phyloP scores from a whole-genome alignment of 768 basidiomycete genomes.

The Rossbeevera mucosa region DNA sequence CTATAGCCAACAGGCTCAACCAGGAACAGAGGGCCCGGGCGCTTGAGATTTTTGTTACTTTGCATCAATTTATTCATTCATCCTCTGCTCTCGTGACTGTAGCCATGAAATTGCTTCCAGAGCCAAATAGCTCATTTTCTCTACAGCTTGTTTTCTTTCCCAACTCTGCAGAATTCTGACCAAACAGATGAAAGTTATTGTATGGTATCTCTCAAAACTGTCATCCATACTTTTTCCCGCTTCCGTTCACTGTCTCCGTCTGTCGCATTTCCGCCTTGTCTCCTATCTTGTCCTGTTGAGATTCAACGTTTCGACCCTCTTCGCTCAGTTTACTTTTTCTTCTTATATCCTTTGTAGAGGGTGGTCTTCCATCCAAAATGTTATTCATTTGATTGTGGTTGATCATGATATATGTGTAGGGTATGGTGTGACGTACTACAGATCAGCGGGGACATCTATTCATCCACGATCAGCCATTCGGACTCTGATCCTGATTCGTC shows the following conservation, averaged over 20 bases:
- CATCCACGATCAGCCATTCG: conserved; percentile 84
- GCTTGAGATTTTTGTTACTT: conserved; percentile 25
- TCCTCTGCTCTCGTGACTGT: conserved; percentile 31
- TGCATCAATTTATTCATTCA: conserved; percentile 26
- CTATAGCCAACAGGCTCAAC: conserved; percentile 74
- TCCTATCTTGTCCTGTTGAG: conserved; percentile 24
- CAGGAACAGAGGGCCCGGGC: conserved; percentile 49
- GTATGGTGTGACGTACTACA: conserved; percentile 24
- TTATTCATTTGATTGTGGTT: conserved; percentile 16
- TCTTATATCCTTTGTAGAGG: conserved; percentile 31
- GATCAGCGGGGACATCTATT: conserved; percentile 23
- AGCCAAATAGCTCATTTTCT: conserved; percentile 18
- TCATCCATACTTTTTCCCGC: conserved; percentile 28
- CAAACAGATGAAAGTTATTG: conserved; percentile 32
- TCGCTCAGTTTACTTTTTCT: conserved; percentile 18
- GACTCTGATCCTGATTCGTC: conserved; percentile 76
- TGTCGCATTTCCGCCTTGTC: conserved; percentile 15
- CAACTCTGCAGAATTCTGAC: conserved; percentile 28
- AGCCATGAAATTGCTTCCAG: conserved; percentile 26
- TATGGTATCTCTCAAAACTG: conserved; percentile 31
- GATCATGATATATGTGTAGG: conserved; percentile 4
- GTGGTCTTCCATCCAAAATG: conserved; percentile 27
- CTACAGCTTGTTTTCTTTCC: conserved; percentile 21
- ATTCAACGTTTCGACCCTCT: conserved; percentile 22
- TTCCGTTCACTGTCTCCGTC: conserved; percentile 20